Base-by-base conservation (phyloP, 805 yeast species). In the Ogataea corticis region DNA sequence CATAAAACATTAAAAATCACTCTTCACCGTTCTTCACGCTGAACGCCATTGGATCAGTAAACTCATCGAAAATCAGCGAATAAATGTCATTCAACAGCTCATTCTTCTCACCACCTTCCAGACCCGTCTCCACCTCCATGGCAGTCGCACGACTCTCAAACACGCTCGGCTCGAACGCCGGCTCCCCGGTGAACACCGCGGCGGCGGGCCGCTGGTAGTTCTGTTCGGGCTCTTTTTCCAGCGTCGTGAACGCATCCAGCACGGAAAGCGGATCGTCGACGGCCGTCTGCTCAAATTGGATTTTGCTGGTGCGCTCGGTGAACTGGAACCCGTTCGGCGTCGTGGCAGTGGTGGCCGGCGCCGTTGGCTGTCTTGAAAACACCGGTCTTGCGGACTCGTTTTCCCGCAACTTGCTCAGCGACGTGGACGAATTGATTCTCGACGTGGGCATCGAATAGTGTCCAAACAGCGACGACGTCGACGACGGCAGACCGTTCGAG, bases 51-150 rank as follows among this genome's bases (percentile, higher is more conserved):
- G 70, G 70, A 48, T 68, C 73, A 44, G 67, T 65, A 50, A 63
- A 65, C 34, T 72, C 77, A 50, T 71, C 75, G 54, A 71, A 71
- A n/a, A 74, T 69, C 54, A 73, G 53, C 0, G 75, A 68, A 48
- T 74, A 73, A 40, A 73, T 70, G 51, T 75, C 78, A 33, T 65
- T 65, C 48, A 71, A 55, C 17, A 68, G 59, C 33, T 59, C 70
- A 46, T 47, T 64, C 46, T 54, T 59, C 41, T 44, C 55, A 16
- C 30, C 44, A 14, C 40, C 40, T 15, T 7, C 38, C 38, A 34
- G 21, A 21, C 15, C 36, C 36, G 14, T 18, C 36, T 17, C 25
- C 15, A 16, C 11, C 28, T 11, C 28, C 28, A 25, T 25, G 10
- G 28, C 28, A 25, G 10, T 11, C 14, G 14, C 14, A 6, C 14